Evolutionary conservation across 768 basidiomycete genomes (phyloP), one percentile per base, ranked within the genome.

Genomic region (Boletus huronensis): DNA sequence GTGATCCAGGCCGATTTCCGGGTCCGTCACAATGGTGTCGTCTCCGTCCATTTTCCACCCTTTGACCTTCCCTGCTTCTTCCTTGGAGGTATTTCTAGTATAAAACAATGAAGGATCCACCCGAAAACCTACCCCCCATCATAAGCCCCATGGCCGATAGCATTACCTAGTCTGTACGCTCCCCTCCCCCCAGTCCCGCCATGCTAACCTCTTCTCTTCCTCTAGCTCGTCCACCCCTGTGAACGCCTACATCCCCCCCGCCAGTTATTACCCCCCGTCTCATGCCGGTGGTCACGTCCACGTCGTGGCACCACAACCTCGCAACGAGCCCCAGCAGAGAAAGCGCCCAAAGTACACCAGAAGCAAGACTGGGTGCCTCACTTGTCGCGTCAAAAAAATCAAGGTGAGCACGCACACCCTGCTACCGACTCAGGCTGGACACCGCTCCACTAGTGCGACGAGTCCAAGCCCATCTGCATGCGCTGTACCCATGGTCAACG

Each of bases 291-390:
- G 71, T 25, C 75, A 76, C 61, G 71, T 72, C 57, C 83, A 85
- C 57, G 71, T 79, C 42, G 75, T 80, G 0, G 67, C 77, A 11
- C 74, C 79, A 4, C 76, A 77, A 23, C 70, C 79, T 50, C 78
- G 80, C 48, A 72, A 71, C 34, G 87, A 77, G 25, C 64, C 77
- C 16, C 77, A 79, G n/a, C 75, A 77, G 63, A 81, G 90, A 55
- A 91, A 90, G 69, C 86, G 90, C 34, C 91, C 90, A 46, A 97
- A 97, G 77, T 95, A 95, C 64, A 93, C 90, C 58, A 82, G 94
- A 63, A 92, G 90, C 73, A 94, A 96, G 76, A 93, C 93, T 1
- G 94, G 94, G 23, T 98, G 94, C 69, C 74, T 96, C 68, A 94
- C 91, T 40, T 98, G 94, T 79, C 82, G 94, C 63, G 82, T 84